These are phyloP conservation scores for Suhomyces chickasaworum DNA, from an alignment of 1,139 yeast species.

Conservation along the genomic window DNA sequence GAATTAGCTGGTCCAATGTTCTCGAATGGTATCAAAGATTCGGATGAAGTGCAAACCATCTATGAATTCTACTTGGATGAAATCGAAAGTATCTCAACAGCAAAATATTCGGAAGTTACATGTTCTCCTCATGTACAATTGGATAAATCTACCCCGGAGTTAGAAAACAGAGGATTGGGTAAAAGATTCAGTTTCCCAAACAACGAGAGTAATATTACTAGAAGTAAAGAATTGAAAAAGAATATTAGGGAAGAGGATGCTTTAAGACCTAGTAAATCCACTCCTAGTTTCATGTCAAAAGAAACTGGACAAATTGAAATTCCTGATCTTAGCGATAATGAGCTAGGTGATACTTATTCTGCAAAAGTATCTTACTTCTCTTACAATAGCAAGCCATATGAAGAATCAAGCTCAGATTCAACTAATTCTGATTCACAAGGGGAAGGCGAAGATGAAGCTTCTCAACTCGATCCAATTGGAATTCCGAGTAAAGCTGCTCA, in stretches of 20 bases:
- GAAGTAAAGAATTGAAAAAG: constrained; percentile 26
- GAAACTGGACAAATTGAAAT: constrained; percentile 46
- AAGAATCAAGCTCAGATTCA: constrained; percentile 29
- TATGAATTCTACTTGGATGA: constrained; percentile 19
- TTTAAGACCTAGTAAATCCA: constrained; percentile 18
- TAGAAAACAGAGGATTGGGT: constrained; percentile 40
- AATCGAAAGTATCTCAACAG: constrained; percentile 18
- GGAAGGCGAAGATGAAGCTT: constrained; percentile 12
- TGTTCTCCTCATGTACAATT: constrained; percentile 1
- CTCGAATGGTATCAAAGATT: background rate
- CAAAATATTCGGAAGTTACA: constrained; percentile 19
- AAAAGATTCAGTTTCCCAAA: constrained; percentile 45
- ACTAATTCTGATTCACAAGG: constrained; percentile 15
- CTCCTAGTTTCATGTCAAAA: constrained; percentile 29
- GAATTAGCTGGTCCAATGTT: background rate
- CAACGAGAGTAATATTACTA: constrained; percentile 36
- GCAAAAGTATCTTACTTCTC: constrained; percentile 24
- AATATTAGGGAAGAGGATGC: constrained; percentile 17
- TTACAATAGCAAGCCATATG: constrained; percentile 34
- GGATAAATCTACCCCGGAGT: constrained; percentile 16
- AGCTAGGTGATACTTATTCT: constrained; percentile 22
- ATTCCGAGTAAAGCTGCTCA: constrained; percentile 37
- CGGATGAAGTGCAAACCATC: constrained; percentile 14
- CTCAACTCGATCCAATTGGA: constrained; percentile 37
- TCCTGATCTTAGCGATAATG: constrained; percentile 38